Percentiles rank a stretch among this genome's conserved stretches.
These are phyloP conservation scores for Zymoseptoria passerinii DNA, from an alignment of 2,329 filamentous ascomycete species.

Conservation along the genomic window DNA sequence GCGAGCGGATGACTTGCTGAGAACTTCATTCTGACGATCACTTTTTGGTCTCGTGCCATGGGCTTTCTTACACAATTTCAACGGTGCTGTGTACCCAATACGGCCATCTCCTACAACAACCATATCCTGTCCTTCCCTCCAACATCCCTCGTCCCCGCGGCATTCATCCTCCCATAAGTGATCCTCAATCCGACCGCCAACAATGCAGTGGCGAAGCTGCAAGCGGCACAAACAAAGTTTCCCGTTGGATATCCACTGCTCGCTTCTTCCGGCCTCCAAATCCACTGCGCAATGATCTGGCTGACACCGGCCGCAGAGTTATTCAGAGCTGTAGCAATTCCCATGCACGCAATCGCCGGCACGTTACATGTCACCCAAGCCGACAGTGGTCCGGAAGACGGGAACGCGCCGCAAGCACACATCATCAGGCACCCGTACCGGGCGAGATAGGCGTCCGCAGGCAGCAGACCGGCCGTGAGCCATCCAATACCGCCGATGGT, in stretches of 20 bases:
- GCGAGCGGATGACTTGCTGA: no score
- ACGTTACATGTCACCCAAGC: conserved; percentile 36
- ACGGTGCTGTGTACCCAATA: no score
- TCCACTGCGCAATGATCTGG: conserved; percentile 36
- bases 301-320: conserved; percentile 33
- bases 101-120: conserved; percentile 10
- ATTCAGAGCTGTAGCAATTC: conserved; percentile 32
- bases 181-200: conserved; percentile 23
- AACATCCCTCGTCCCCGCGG: conserved; percentile 12
- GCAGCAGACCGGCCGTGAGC: conserved; percentile 19
- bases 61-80: no score
- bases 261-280: conserved; percentile 30
- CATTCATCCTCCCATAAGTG: conserved; percentile 26
- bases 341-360: conserved; percentile 31
- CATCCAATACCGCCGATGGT: conserved; percentile 19
- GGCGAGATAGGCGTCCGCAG: conserved; percentile 19
- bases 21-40: no score
- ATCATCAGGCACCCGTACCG: conserved; percentile 34
- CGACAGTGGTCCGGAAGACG: conserved; percentile 30
- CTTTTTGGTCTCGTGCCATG: no score
- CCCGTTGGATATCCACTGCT: conserved; percentile 31
- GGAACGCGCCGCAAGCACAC: conserved; percentile 33
- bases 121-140: conserved; percentile 21
- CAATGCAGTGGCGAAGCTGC: conserved; percentile 28
- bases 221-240: conserved; percentile 35